A percentile compares a stretch with the other conserved stretches of the same genome.
These are phyloP conservation scores for Chrysoporthe deuterocubensis DNA, from an alignment of 2,329 filamentous ascomycete species.

Conservation along the genomic window DNA sequence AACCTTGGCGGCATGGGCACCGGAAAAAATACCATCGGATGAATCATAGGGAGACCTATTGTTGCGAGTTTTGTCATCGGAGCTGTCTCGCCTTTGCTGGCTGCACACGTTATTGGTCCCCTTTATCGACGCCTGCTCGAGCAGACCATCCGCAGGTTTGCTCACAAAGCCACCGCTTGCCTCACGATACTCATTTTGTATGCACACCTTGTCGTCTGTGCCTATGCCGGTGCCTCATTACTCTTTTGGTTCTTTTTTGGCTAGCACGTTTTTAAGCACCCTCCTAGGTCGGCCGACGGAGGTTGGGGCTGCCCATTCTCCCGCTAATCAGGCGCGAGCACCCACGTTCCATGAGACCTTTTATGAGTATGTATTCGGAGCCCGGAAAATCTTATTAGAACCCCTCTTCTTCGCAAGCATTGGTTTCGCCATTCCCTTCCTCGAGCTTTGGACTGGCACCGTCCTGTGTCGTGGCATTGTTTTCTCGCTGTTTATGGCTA, in stretches of 20 bases:
- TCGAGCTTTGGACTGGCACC: slow-evolving; percentile 53
- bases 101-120: slow-evolving; percentile 44
- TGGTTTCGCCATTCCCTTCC: slow-evolving; percentile 64
- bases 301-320: slow-evolving; percentile 32
- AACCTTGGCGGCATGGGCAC: slow-evolving; percentile 32
- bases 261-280: slow-evolving; percentile 44
- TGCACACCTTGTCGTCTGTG: slow-evolving; percentile 37
- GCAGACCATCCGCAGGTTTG: slow-evolving; percentile 38
- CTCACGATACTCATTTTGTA: slow-evolving; percentile 41
- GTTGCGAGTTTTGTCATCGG: slow-evolving; percentile 43
- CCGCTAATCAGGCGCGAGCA: slow-evolving; percentile 41
- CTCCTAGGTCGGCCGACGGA: slow-evolving; percentile 42
- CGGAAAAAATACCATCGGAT: slow-evolving; percentile 38
- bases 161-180: slow-evolving; percentile 34
- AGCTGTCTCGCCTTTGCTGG: slow-evolving; percentile 40
- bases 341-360: slow-evolving; percentile 45
- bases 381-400: slow-evolving; percentile 50
- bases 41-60: slow-evolving; percentile 43
- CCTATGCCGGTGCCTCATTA: slow-evolving; percentile 42
- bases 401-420: slow-evolving; percentile 64
- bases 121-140: slow-evolving; percentile 41
- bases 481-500: slow-evolving; percentile 58
- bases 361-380: slow-evolving; percentile 41
- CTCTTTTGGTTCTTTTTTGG: slow-evolving; percentile 45
- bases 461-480: slow-evolving; percentile 62